phyloP scores from a whole-genome alignment of 2,329 filamentous ascomycete species.

The Aspergillus novoparasiticus region DNA sequence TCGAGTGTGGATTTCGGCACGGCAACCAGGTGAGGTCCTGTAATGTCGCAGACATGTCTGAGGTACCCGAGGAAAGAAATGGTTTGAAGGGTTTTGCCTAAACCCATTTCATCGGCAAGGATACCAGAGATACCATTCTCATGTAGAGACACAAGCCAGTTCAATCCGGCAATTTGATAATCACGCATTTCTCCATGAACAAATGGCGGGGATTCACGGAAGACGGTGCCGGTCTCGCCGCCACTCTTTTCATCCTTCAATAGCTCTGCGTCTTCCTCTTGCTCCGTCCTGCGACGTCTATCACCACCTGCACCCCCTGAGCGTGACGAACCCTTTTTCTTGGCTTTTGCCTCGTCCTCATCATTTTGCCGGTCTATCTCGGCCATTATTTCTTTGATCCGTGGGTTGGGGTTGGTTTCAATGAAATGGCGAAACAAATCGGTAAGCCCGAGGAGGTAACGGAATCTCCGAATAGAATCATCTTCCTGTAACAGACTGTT shows the following conservation, averaged over 20 bases:
- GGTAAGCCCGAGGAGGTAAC: conserved; percentile 90
- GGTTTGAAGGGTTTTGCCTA: conserved; percentile 96
- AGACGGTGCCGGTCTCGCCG: conserved; percentile 82
- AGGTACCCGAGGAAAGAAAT: conserved; percentile 96
- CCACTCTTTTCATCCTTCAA: conserved; percentile 85
- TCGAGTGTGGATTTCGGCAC: conserved; percentile 97
- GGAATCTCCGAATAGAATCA: conserved; percentile 90
- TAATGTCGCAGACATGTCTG: conserved; percentile 85
- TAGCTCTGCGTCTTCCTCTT: conserved; percentile 93
- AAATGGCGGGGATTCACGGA: conserved; percentile 90
- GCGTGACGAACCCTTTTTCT: conserved; percentile 75
- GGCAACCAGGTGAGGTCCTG: conserved; percentile 84
- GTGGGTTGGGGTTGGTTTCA: conserved; percentile 93
- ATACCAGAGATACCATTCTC: conserved; percentile 99
- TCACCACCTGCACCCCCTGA: conserved; percentile 82
- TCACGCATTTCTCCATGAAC: conserved; percentile 89
- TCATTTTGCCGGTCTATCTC: conserved; percentile 94
- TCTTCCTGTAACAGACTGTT: conserved; percentile 67
- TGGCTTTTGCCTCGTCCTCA: conserved; percentile 67
- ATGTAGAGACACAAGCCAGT: conserved; percentile 96
- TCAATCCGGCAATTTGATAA: conserved; percentile 92
- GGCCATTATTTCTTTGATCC: conserved; percentile 88
- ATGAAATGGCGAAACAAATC: conserved; percentile 99
- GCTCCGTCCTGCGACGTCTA: conserved; percentile 84
- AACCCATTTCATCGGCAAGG: conserved; percentile 96